Conservation (phyloP, 805 yeast species). For the Candida morakotiae region DNA sequence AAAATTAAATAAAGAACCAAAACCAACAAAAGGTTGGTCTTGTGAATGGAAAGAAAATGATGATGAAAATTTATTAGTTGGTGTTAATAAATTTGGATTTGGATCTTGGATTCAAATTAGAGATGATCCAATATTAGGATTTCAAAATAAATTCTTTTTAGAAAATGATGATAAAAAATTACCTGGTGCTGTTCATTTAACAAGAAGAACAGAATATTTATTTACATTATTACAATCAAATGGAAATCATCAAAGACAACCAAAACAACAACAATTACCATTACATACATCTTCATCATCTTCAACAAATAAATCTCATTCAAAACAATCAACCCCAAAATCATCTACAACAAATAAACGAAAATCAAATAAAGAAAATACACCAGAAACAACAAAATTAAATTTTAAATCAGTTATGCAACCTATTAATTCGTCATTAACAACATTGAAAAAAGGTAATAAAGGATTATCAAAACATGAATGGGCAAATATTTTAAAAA, state of each 20-base stretch:
- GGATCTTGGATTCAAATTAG: conserved; percentile 94
- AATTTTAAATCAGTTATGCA: conserved; percentile 40
- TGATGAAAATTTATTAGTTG: conserved; percentile 83
- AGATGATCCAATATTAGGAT: conserved; percentile 88
- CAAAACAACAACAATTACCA: conserved; percentile 48
- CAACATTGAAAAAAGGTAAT: conserved; percentile 65
- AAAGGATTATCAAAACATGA: conserved; percentile 70
- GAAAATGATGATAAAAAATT: conserved; percentile 56
- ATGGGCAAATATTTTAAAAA: conserved; percentile 69
- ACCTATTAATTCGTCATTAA: conserved; percentile 64
- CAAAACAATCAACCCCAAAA: conserved; percentile 7
- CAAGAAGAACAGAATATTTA: conserved; percentile 87
- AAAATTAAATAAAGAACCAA: conserved; percentile 58
- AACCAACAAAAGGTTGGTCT: conserved; percentile 86
- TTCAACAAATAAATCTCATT: conserved; percentile 14
- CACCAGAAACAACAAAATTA: background rate
- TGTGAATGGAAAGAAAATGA: conserved; percentile 81
- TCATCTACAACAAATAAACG: conserved; percentile 4
- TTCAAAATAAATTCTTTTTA: conserved; percentile 80
- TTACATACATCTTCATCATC: too few species aligned
- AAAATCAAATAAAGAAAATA: conserved; percentile 8
- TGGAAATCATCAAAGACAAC: too few species aligned
- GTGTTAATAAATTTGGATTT: conserved; percentile 89
- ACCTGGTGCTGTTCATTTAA: conserved; percentile 90
- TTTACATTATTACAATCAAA: conserved; percentile 63